Evolutionary conservation across 139 green algal species (phyloP), one percentile per base, ranked within the genome.

Genomic region (Picochlorum sp.): DNA sequence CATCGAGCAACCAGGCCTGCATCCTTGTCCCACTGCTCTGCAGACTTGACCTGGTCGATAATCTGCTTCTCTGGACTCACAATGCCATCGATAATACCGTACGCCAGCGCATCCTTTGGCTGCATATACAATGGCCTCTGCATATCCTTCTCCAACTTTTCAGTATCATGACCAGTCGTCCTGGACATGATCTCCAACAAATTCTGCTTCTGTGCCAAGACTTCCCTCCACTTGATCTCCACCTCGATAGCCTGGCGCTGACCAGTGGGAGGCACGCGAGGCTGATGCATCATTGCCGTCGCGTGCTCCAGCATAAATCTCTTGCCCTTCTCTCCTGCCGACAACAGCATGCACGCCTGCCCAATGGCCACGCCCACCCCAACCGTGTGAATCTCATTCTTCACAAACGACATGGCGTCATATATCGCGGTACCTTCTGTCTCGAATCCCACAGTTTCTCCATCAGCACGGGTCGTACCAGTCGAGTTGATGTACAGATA

Each of bases 401-500:
- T 86, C 11, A 95, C 54, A 69, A 91, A 93, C 56, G 81, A 71
- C 86, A 96, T 91, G 10, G 91, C 94, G 37, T 95, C 91, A 4
- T 89, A 87, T 15, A 97, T 82, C 3, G 91, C 91, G 23, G 87
- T 94, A 28, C 89, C 91, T 72, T 97, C 91, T 4, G 83, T 95
- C 70, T 97, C 91, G 75, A 97, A 97, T 0, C 82, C 86, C 5
- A 91, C 68, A 44, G 57, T 79, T 55, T 94, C 86, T 18, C 87
- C 87, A 72, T 95, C 87, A 21, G 86, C 85, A 24, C 87, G 69
- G 3, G 83, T 81, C 45, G 85, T 93, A 31, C 67, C 67, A 15
- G 82, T 90, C 0, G 86, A 96, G 77, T 99, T 97, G 75, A 99
- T 96, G 69, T 98, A 95, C 66, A 99, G 74, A 68, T 96, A 97